Percentiles rank a stretch among this genome's conserved stretches.
These are phyloP conservation scores for Xylariaceae sp. DNA, from an alignment of 2,329 filamentous ascomycete species.

Conservation along the genomic window DNA sequence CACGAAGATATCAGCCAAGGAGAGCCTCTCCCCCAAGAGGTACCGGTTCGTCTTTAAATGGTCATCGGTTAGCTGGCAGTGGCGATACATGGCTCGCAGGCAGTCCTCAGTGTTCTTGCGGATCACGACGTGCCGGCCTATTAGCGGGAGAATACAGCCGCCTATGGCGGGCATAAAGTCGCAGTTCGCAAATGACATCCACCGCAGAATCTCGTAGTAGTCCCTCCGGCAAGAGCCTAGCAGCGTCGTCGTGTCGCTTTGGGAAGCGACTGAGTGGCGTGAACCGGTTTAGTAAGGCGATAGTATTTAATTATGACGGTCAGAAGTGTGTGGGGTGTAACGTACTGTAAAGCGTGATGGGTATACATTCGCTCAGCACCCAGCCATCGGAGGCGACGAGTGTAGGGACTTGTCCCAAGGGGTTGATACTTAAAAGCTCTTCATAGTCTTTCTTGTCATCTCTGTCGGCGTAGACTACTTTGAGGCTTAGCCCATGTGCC, in stretches of 20 bases:
- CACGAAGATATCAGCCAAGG: constrained; percentile 24
- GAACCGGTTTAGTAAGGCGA: neutral
- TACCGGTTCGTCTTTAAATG: constrained; percentile 18
- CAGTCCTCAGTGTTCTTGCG: constrained; percentile 16
- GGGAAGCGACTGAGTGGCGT: constrained; percentile 12
- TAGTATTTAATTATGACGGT: neutral
- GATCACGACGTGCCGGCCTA: constrained; percentile 11
- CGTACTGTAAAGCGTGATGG: constrained; percentile 26
- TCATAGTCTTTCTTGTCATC: constrained; percentile 4
- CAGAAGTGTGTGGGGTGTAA: no score
- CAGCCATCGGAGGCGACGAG: constrained; percentile 26
- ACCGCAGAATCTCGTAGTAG: constrained; percentile 21
- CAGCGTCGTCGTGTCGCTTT: constrained; percentile 20
- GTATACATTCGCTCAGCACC: constrained; percentile 24
- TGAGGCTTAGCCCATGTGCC: constrained; percentile 11
- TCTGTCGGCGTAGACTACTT: constrained; percentile 17
- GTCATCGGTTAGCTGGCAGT: constrained; percentile 18
- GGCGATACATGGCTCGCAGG: constrained; percentile 9
- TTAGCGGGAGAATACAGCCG: constrained; percentile 20
- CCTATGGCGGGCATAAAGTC: constrained; percentile 21
- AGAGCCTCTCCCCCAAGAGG: constrained; percentile 18
- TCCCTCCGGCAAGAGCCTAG: constrained; percentile 14
- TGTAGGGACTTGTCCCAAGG: constrained; percentile 19
- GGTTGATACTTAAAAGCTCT: constrained; percentile 20
- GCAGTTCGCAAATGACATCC: constrained; percentile 29